Evolutionary conservation across 1,284 basidiomycete species (phyloP).

Genomic region (Irpex sp.): DNA sequence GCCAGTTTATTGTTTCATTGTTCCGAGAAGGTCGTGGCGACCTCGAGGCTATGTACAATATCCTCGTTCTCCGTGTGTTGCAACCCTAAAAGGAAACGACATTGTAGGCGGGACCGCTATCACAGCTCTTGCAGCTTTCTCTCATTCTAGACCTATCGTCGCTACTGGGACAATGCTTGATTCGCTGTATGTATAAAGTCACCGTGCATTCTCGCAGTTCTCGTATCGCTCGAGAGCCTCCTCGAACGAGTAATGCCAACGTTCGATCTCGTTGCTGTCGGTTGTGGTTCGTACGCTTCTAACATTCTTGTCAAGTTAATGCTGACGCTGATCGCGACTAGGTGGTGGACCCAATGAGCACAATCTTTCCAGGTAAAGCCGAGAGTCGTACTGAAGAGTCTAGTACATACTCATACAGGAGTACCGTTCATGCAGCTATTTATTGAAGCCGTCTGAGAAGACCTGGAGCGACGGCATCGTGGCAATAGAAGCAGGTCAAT

Average conservation of each 20-base stretch:
- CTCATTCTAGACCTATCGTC: background rate
- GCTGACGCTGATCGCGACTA: constrained; percentile 6
- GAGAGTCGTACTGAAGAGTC: background rate
- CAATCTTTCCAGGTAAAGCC: constrained; percentile 62
- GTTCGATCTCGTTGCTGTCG: constrained; percentile 72
- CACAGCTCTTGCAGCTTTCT: background rate
- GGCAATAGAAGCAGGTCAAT: constrained; percentile 70
- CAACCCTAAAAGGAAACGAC: background rate
- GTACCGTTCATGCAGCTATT: constrained; percentile 45
- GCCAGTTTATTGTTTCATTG: background rate
- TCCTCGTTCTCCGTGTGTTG: background rate
- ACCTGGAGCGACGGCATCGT: constrained; percentile 68
- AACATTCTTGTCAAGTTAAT: background rate
- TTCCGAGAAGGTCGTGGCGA: background rate
- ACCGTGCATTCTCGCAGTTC: background rate
- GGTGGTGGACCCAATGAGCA: constrained; percentile 74
- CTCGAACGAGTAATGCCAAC: constrained; percentile 29
- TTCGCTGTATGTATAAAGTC: background rate
- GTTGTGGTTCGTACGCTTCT: constrained; percentile 39
- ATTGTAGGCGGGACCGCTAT: background rate
- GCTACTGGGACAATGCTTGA: background rate
- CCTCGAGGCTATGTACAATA: background rate
- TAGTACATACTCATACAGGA: background rate
- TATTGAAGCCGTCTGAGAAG: constrained; percentile 56
- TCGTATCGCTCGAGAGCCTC: constrained; percentile 2